Conservation (phyloP, 2,329 filamentous ascomycete genomes). For the Tolypocladium ophioglossoides region DNA sequence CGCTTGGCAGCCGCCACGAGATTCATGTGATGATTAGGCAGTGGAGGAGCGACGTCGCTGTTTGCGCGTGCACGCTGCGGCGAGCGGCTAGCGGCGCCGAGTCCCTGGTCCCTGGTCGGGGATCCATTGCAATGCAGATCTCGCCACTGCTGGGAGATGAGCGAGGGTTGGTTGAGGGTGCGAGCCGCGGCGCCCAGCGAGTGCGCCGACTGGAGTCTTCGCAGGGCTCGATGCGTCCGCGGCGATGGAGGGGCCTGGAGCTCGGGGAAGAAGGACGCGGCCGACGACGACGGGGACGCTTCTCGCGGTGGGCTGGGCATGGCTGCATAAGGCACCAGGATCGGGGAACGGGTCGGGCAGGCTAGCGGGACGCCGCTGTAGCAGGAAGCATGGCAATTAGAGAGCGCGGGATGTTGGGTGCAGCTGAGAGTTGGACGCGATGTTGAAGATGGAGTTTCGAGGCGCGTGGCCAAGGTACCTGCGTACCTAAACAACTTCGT, state of each 20-base stretch:
- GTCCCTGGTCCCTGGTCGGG: constrained; percentile 14
- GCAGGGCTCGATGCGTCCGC: constrained; percentile 54
- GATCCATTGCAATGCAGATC: constrained; percentile 29
- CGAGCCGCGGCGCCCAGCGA: constrained; percentile 43
- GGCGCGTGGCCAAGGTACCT: too few relatives aligned
- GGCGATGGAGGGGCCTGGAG: constrained; percentile 49
- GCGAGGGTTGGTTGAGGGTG: constrained; percentile 36
- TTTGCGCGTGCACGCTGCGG: constrained; percentile 56
- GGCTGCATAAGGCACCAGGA: neutral
- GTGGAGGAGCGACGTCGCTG: constrained; percentile 51
- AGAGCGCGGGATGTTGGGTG: neutral
- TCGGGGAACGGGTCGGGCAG: neutral
- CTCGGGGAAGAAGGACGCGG: constrained; percentile 21
- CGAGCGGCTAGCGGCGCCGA: constrained; percentile 22
- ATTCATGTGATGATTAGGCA: constrained; percentile 27
- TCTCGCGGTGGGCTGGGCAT: constrained; percentile 8
- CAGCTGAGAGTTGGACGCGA: neutral
- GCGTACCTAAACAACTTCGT: too few relatives aligned
- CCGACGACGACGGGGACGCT: neutral
- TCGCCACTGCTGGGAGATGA: constrained; percentile 54
- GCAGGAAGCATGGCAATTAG: neutral
- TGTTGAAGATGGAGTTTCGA: neutral
- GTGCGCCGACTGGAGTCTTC: constrained; percentile 69
- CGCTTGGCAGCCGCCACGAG: constrained; percentile 23
- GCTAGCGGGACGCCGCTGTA: neutral